Base-by-base conservation (phyloP, 352 stramenopile species). In the Aphanomyces stellatus region DNA sequence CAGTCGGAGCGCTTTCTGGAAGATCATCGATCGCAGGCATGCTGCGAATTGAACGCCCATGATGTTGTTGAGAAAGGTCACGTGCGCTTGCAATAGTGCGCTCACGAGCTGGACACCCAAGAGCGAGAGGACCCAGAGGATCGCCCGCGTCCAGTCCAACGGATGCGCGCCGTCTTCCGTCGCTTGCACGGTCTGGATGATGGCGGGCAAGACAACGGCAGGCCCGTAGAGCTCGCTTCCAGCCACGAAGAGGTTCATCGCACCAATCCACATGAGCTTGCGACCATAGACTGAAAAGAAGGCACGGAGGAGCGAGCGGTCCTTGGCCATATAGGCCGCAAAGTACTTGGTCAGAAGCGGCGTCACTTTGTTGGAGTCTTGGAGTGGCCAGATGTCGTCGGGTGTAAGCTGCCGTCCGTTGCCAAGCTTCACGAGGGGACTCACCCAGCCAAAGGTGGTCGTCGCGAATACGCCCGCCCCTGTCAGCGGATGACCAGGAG, bases 381-480 rank as follows among this genome's bases (percentile, higher is more conserved):
- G 31, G 24, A 81, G 31, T 22, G 46, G 30, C 63, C 65, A 76
- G 53, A 88, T 28, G 55, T 85, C 78, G 8, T 73, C 46, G 10
- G 65, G 27, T 22, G 80, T 17, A 19, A 88, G 72, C 66, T 82
- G 75, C 1, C 74, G 76, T 37, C 37, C 17, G 48, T 86, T 80
- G 67, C 80, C 78, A 2, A 66, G 1, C 10, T 53, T 28, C 69
- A 88, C 76, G 42, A 86, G 49, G 0, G 73, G 66, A n/a, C 71
- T 72, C 34, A 72, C 74, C 67, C 72, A 86, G 13, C 62, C 69
- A 62, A 88, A 83, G 28, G 82, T 66, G 27, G 83, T 55, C 2
- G 60, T 35, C n/a, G 73, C 76, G 6, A 72, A 65, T 13, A 53
- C 7, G 30, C 31, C 30, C 19, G 56, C 56, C 3, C 2, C 30